A percentile compares a stretch with the other conserved stretches of the same genome.
phyloP scores from a whole-genome alignment of 805 yeast genomes.

The Ogataea trehalophila region DNA sequence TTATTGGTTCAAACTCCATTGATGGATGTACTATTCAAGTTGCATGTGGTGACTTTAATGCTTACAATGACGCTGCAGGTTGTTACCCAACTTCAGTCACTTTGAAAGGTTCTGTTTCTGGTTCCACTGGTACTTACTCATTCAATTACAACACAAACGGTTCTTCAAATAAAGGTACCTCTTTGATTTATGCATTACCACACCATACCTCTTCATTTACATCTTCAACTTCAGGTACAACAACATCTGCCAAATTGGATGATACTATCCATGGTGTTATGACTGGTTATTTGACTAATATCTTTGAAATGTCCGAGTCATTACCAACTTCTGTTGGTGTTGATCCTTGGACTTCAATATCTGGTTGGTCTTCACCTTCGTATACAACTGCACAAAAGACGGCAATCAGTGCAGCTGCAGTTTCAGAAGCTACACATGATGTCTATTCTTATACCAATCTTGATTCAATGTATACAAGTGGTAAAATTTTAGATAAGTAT shows the following conservation, averaged over 20 bases:
- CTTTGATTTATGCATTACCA: conserved; percentile 47
- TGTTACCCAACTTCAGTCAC: conserved; percentile 47
- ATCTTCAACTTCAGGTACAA: conserved; percentile 22
- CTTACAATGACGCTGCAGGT: conserved; percentile 62
- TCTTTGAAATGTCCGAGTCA: conserved; percentile 37
- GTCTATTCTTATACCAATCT: conserved; percentile 39
- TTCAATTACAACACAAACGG: conserved; percentile 44
- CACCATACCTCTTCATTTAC: conserved; percentile 42
- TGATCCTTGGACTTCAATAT: conserved; percentile 55
- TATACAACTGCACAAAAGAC: conserved; percentile 17
- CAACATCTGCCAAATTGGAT: conserved; percentile 35
- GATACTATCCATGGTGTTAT: conserved; percentile 48
- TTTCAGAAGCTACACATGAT: conserved; percentile 36
- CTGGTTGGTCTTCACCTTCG: conserved; percentile 24
- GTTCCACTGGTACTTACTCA: conserved; percentile 35
- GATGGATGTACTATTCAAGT: conserved; percentile 56
- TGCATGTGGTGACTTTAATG: conserved; percentile 42
- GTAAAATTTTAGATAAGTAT: conserved; percentile 83
- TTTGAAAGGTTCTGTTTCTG: conserved; percentile 38
- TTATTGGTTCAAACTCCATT: conserved; percentile 40
- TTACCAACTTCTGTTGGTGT: conserved; percentile 38
- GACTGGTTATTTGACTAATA: conserved; percentile 40
- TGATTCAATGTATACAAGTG: conserved; percentile 65
- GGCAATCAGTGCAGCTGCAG: conserved; percentile 31
- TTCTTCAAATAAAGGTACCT: conserved; percentile 36